Percentiles rank a stretch among this genome's conserved stretches.
Conservation (phyloP, 176 grass and related monocot species). For the Miscanthus lutarioriparius region DNA sequence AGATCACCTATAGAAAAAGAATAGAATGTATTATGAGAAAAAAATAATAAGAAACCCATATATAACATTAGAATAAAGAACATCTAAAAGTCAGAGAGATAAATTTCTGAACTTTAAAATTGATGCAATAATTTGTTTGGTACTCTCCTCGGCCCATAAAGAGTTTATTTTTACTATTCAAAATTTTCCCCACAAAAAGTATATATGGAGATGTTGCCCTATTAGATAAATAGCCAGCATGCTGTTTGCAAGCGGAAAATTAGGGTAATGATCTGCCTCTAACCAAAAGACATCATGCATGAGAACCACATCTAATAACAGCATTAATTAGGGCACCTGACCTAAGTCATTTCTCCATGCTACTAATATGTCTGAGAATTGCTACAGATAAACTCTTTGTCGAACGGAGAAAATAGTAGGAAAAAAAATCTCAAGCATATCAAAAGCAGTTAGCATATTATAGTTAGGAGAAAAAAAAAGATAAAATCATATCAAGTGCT, state of each 20-base stretch:
- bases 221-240: not conserved
- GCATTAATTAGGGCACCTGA: not conserved
- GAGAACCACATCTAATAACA: not conserved
- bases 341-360: too few species aligned
- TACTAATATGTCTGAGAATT: too few species aligned
- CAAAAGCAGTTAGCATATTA: not conserved
- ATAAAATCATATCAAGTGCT: not conserved
- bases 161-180: not conserved
- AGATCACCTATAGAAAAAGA: not conserved
- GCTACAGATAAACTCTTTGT: not conserved
- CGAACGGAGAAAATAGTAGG: not conserved
- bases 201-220: not conserved
- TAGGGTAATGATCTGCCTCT: not conserved
- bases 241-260: not conserved
- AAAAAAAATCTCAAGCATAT: not conserved
- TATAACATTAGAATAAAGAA: not conserved
- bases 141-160: not conserved
- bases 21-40: not conserved
- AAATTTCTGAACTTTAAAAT: conserved; percentile 12
- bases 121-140: not conserved
- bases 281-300: not conserved
- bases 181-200: not conserved
- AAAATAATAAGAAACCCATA: not conserved
- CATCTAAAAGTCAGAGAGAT: not conserved
- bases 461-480: not conserved